Conservation (phyloP, 2,329 filamentous ascomycete species). For the Aspergillus amoenus region DNA sequence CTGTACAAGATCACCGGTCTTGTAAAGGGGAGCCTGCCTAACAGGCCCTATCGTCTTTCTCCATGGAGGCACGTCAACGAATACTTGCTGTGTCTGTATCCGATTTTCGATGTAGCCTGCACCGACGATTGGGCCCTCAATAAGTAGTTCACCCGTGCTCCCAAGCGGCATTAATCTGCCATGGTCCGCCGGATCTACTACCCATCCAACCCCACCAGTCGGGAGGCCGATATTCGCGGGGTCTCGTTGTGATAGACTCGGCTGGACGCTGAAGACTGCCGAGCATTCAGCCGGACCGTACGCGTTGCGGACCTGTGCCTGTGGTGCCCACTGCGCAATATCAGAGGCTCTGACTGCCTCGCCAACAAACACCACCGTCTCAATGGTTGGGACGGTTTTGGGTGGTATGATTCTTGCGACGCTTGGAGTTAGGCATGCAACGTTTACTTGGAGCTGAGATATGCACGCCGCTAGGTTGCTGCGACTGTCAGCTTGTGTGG, state of each 20-base stretch:
- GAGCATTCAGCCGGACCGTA: constrained; percentile 38
- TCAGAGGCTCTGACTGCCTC: not conserved
- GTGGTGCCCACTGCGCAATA: not conserved
- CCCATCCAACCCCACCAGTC: constrained; percentile 30
- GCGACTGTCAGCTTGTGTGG: constrained; percentile 8
- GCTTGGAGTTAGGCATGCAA: not conserved
- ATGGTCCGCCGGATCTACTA: constrained; percentile 37
- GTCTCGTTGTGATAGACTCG: not conserved
- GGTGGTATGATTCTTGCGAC: not conserved
- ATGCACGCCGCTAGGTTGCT: constrained; percentile 35
- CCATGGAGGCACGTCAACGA: constrained; percentile 25
- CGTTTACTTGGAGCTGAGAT: too few relatives aligned
- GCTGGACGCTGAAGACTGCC: constrained; percentile 33
- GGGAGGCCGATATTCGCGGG: constrained; percentile 23
- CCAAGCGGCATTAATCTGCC: constrained; percentile 37
- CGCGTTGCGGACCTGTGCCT: not conserved
- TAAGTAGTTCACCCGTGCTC: constrained; percentile 39
- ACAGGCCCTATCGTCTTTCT: not conserved
- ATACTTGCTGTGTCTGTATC: constrained; percentile 18
- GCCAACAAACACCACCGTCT: not conserved
- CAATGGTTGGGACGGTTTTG: not conserved
- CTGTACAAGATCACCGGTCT: constrained; percentile 31
- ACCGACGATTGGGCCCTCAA: constrained; percentile 19
- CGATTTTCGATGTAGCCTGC: constrained; percentile 26
- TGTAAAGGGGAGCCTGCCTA: constrained; percentile 18